phyloP scores from a whole-genome alignment of 306 rosid species.

The Trichosanthes cucumerina region DNA sequence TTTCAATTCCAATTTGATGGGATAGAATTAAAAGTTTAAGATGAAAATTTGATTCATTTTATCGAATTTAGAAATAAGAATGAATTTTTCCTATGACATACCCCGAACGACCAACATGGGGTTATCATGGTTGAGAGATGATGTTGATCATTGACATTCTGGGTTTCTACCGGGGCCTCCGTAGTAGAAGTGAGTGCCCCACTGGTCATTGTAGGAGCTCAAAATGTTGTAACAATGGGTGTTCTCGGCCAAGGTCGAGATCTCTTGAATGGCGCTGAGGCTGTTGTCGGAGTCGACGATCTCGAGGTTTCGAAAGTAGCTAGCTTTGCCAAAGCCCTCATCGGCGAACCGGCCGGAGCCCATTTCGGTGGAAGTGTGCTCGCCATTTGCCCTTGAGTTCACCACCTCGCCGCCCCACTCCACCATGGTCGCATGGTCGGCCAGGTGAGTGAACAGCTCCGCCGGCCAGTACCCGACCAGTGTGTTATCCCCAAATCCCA shows the following conservation, averaged over 20 bases:
- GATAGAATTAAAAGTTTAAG: not conserved
- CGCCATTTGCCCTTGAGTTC: slow-evolving; percentile 47
- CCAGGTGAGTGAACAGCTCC: slow-evolving; percentile 78
- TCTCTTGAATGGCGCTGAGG: slow-evolving; percentile 41
- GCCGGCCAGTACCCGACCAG: slow-evolving; percentile 93
- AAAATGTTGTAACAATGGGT: slow-evolving; percentile 65
- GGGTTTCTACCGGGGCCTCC: slow-evolving; percentile 83
- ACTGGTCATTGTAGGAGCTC: slow-evolving; percentile 48
- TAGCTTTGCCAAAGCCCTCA: slow-evolving; percentile 84
- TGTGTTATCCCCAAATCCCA: slow-evolving; percentile 69
- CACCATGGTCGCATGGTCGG: slow-evolving; percentile 78
- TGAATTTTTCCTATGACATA: not conserved
- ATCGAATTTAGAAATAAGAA: not conserved
- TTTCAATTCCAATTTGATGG: not conserved
- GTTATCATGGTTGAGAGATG: not conserved
- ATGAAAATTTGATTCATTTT: not conserved
- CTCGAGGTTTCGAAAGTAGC: slow-evolving; percentile 85
- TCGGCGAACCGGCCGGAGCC: slow-evolving; percentile 73
- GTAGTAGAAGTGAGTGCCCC: slow-evolving; percentile 89
- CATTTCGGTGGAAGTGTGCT: slow-evolving; percentile 89
- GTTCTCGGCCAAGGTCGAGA: slow-evolving; percentile 67
- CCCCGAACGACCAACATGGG: not conserved
- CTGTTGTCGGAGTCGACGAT: slow-evolving; percentile 78
- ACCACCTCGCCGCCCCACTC: slow-evolving; percentile 99
- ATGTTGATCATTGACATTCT: slow-evolving; percentile 30